Evolutionary conservation across 805 yeast genomes (phyloP).

Genomic region (Ogataea thermomethanolica): DNA sequence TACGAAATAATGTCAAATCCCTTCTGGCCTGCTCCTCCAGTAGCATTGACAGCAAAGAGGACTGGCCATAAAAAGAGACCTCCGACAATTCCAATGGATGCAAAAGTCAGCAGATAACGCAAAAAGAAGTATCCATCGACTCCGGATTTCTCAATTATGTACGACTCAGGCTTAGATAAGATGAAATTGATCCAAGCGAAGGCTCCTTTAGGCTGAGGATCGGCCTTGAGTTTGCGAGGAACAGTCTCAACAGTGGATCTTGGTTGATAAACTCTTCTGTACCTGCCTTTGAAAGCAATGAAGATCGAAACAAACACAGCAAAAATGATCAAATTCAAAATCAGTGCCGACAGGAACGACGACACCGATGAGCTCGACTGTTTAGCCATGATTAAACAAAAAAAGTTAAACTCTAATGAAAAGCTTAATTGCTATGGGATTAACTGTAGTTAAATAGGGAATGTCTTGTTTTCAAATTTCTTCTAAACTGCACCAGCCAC

Average conservation of each 20-base stretch:
- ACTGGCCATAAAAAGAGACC: slow-evolving; percentile 62
- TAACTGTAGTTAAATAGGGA: slow-evolving; percentile 1
- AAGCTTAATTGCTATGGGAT: slow-evolving; percentile 1
- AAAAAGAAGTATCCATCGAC: slow-evolving; percentile 75
- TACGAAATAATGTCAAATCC: slow-evolving; percentile 68
- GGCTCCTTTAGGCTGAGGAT: slow-evolving; percentile 41
- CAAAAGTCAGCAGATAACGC: slow-evolving; percentile 58
- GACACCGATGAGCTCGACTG: slow-evolving; percentile 39
- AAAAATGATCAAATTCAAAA: slow-evolving; percentile 42
- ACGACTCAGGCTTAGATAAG: slow-evolving; percentile 54
- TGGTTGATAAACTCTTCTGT: slow-evolving; percentile 51
- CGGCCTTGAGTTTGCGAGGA: slow-evolving; percentile 43
- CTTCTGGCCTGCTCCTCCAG: slow-evolving; percentile 50
- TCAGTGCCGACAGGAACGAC: slow-evolving; percentile 46
- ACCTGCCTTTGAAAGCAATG: slow-evolving; percentile 40
- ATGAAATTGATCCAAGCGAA: slow-evolving; percentile 55
- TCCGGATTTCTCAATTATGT: slow-evolving; percentile 65
- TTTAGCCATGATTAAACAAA: slow-evolving; percentile 2
- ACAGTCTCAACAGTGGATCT: slow-evolving; percentile 43
- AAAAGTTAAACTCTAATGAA: not conserved
- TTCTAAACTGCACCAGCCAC: slow-evolving; percentile 6
- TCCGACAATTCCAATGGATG: slow-evolving; percentile 48
- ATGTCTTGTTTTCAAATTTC: slow-evolving; percentile 4
- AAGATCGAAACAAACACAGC: slow-evolving; percentile 40
- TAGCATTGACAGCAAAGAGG: slow-evolving; percentile 69